These are phyloP conservation scores for Cryptococcus floricola DNA, from an alignment of 1,284 basidiomycete species.

Conservation along the genomic window DNA sequence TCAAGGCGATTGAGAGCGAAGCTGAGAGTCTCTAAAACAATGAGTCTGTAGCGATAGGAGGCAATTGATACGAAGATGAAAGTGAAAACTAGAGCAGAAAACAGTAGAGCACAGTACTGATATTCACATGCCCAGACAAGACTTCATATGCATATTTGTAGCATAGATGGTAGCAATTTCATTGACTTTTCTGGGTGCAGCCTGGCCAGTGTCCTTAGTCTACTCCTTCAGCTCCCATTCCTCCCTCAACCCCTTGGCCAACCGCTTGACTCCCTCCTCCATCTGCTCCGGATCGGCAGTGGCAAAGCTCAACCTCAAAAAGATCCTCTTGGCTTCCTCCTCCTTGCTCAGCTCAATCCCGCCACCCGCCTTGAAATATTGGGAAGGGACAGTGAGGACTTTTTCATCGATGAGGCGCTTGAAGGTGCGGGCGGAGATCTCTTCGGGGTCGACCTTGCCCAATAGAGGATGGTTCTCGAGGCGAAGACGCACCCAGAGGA, in stretches of 20 bases:
- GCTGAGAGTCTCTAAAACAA: not conserved
- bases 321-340: constrained; percentile 27
- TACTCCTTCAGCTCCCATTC: constrained; percentile 12
- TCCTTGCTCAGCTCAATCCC: constrained; percentile 17
- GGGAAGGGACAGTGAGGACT: constrained; percentile 24
- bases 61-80: too few relatives aligned
- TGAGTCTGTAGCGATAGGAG: not conserved
- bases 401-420: constrained; percentile 18
- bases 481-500: constrained; percentile 34
- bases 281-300: constrained; percentile 24
- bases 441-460: constrained; percentile 13
- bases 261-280: constrained; percentile 31
- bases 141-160: too few relatives aligned
- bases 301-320: constrained; percentile 29
- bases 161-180: too few relatives aligned
- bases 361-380: constrained; percentile 30
- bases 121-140: too few relatives aligned
- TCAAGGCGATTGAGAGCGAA: not conserved
- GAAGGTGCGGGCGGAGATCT: constrained; percentile 30
- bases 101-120: too few relatives aligned
- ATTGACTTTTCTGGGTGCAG: too few relatives aligned
- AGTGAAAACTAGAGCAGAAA: too few relatives aligned
- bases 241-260: constrained; percentile 23
- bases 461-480: constrained; percentile 31
- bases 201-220: not conserved